A percentile compares a stretch with the other conserved stretches of the same genome.
phyloP scores from a whole-genome alignment of 305 asterid species.

The Solanum hybrid region DNA sequence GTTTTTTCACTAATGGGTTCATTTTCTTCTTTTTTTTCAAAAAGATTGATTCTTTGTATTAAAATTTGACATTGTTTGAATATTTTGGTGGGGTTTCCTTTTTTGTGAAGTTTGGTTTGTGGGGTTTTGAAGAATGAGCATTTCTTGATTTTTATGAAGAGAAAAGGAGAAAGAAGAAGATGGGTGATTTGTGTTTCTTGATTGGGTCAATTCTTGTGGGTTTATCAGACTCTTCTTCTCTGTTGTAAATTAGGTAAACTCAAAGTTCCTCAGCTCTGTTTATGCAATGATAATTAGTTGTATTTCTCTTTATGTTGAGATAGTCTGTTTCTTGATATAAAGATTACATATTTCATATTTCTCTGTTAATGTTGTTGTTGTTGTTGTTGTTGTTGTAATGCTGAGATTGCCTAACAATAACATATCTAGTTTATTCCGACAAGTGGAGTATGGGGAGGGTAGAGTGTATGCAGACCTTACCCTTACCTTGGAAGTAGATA shows the following conservation, averaged over 20 bases:
- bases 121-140: not conserved
- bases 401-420: not conserved
- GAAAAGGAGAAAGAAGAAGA: not conserved
- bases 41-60: not conserved
- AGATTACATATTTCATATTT: not conserved
- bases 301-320: not conserved
- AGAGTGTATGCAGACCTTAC: not conserved
- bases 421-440: not conserved
- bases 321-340: not conserved
- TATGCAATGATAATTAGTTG: not conserved
- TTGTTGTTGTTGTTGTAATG: not conserved
- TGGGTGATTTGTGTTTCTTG: not conserved
- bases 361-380: not conserved
- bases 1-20: not conserved
- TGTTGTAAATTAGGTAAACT: not conserved
- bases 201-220: not conserved
- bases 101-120: not conserved
- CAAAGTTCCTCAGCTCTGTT: not conserved
- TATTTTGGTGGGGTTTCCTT: not conserved
- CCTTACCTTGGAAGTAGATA: not conserved
- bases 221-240: not conserved
- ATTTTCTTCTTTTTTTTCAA: not conserved
- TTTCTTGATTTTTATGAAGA: not conserved
- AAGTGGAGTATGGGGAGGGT: not conserved
- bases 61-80: not conserved